phyloP scores from a whole-genome alignment of 805 yeast genomes.

The Candida morakotiae region DNA sequence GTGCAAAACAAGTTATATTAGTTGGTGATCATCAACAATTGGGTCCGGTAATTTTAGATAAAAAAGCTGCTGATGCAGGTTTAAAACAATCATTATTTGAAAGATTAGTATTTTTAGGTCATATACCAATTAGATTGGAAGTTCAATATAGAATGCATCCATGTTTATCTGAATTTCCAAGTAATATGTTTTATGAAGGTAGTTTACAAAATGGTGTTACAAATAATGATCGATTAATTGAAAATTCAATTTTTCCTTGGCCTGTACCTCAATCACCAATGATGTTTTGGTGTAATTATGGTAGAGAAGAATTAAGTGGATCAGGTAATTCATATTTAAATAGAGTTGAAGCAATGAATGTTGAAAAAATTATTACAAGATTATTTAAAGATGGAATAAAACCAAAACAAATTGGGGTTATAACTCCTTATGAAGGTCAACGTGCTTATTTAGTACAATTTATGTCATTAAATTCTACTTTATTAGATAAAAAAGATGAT shows the following conservation, averaged over 20 bases:
- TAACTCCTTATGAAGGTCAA: slow-evolving; percentile 95
- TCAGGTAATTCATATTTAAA: slow-evolving; percentile 80
- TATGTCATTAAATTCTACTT: slow-evolving; percentile 67
- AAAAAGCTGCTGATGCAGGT: slow-evolving; percentile 82
- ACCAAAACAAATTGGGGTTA: slow-evolving; percentile 83
- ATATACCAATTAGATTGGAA: slow-evolving; percentile 78
- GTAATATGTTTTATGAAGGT: slow-evolving; percentile 92
- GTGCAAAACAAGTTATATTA: slow-evolving; percentile 82
- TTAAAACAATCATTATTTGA: slow-evolving; percentile 84
- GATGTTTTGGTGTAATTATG: slow-evolving; percentile 93
- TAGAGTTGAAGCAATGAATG: slow-evolving; percentile 85
- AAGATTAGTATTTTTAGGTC: slow-evolving; percentile 76
- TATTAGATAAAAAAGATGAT: slow-evolving; percentile 50
- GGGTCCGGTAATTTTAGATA: slow-evolving; percentile 85
- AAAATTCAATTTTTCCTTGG: slow-evolving; percentile 77
- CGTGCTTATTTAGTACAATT: slow-evolving; percentile 76
- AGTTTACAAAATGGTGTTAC: slow-evolving; percentile 89
- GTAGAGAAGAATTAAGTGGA: slow-evolving; percentile 82
- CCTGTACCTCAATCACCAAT: slow-evolving; percentile 80
- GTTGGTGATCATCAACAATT: slow-evolving; percentile 97
- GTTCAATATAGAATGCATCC: slow-evolving; percentile 98
- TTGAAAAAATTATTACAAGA: slow-evolving; percentile 71
- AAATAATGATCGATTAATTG: slow-evolving; percentile 58
- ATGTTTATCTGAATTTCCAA: slow-evolving; percentile 76
- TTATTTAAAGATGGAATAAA: slow-evolving; percentile 72